Percentiles rank a stretch among this genome's conserved stretches.
phyloP scores from a whole-genome alignment of 2,329 filamentous ascomycete species.

The Sclerotinia subarctica region DNA sequence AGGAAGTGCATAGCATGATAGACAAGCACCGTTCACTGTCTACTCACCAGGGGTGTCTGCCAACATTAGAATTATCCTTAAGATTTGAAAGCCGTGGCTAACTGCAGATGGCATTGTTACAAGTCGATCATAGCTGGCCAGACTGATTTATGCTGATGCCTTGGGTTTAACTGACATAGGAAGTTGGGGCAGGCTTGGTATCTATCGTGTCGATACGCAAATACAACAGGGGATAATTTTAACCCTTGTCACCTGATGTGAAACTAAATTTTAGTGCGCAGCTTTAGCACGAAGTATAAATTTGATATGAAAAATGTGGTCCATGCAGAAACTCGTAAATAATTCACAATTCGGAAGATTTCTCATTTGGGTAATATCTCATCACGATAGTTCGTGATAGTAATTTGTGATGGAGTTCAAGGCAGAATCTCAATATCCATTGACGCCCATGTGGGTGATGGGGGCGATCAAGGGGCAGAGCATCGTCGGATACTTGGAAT shows the following conservation, averaged over 20 bases:
- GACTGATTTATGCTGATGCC: background rate
- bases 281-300: background rate
- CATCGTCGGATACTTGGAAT: background rate
- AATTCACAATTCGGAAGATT: background rate
- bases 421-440: background rate
- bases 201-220: background rate
- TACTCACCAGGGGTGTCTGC: background rate
- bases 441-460: background rate
- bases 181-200: background rate
- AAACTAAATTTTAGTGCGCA: background rate
- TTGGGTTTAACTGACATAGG: background rate
- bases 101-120: background rate
- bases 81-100: background rate
- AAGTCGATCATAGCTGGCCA: background rate
- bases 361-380: background rate
- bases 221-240: background rate
- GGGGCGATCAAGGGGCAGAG: background rate
- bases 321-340: background rate
- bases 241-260: background rate
- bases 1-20: background rate
- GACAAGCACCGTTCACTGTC: background rate
- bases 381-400: constrained; percentile 3
- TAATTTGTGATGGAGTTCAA: background rate
- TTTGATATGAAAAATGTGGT: background rate
- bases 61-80: background rate